Base-by-base conservation (phyloP, 805 yeast genomes). In the Candida tammaniensis region DNA sequence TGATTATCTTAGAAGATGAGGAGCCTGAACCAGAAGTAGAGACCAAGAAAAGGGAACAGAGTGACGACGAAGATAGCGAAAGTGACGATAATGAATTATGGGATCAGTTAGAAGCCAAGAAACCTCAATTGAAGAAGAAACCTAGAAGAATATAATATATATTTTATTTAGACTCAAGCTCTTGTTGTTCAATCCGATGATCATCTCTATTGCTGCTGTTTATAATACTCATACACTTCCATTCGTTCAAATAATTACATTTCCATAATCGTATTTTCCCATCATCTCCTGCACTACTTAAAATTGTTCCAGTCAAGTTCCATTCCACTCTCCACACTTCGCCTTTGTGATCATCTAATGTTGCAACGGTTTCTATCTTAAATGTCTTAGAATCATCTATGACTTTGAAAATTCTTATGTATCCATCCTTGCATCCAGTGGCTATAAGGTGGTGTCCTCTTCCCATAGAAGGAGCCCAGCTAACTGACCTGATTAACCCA, bases 391-490 rank as follows among this genome's bases (percentile, higher is more conserved):
- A 43, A 20, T 52, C 45, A 40, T 81, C 88, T 4, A 68, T 66
- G 5, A 88, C 67, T 56, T 84, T 86, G 69, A 82, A 91, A 3
- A 93, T 81, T 34, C 98, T 74, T 8, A 93, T 88, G 50, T 70
- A 78, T 1, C 98, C 98, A 56, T 93, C 99, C 55, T 88, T 88
- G 55, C 96, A 88, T 4, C 94, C 98, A 0, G 98, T 91, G 1
- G 99, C 98, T 27, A 93, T 70, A 30, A 89, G 64, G 48, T 91
- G 95, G 55, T 78, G 86, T 43, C 82, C 78, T 46, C 96, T 69
- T 2, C 98, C 98, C 82, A 89, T 86, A 0, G 94, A 78, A 3
- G 98, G 96, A 0, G 98, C 98, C 98, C 98, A 91, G 19, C 89
- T 73, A 4, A 89, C 86, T 12, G 88, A 83, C 50, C 98, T 70